Percentiles rank a stretch among this genome's conserved stretches.
phyloP scores from a whole-genome alignment of 2,329 filamentous ascomycete species.

The Teratosphaeria zuluensis region DNA sequence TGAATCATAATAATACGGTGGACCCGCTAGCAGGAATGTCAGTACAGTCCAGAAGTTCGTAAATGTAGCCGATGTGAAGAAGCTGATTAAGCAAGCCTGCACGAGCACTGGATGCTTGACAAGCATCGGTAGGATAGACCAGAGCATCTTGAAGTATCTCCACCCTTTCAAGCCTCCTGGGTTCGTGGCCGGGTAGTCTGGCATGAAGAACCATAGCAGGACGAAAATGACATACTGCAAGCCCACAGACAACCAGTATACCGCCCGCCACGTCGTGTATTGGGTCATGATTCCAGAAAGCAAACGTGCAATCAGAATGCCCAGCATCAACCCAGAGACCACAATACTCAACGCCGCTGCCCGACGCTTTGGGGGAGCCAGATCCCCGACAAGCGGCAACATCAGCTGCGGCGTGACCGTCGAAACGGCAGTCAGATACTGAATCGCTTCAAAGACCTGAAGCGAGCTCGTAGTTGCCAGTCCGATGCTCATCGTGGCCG shows the following conservation, averaged over 20 bases:
- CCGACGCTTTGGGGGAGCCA: constrained; percentile 59
- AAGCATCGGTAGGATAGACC: constrained; percentile 55
- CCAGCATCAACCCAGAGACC: constrained; percentile 64
- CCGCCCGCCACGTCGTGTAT: constrained; percentile 63
- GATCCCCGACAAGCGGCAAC: constrained; percentile 70
- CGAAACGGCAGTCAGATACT: constrained; percentile 64
- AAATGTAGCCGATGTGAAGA: constrained; percentile 53
- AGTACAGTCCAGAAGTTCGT: constrained; percentile 66
- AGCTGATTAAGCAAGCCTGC: constrained; percentile 58
- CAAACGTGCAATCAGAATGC: constrained; percentile 65
- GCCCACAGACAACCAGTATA: constrained; percentile 69
- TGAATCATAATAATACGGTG: constrained; percentile 59
- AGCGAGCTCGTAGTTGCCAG: constrained; percentile 61
- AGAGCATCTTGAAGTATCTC: constrained; percentile 57
- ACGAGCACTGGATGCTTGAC: constrained; percentile 57
- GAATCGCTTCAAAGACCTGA: constrained; percentile 55
- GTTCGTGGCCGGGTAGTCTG: constrained; percentile 70
- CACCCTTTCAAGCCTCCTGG: constrained; percentile 55
- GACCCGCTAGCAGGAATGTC: constrained; percentile 64
- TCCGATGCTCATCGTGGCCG: constrained; percentile 59
- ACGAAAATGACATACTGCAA: constrained; percentile 58
- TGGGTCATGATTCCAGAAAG: constrained; percentile 67
- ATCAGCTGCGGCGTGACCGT: constrained; percentile 68
- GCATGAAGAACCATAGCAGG: constrained; percentile 64
- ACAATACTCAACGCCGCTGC: constrained; percentile 64